These are phyloP conservation scores for Camelina hispida DNA, from an alignment of 345 rosid genomes.

Conservation along the genomic window DNA sequence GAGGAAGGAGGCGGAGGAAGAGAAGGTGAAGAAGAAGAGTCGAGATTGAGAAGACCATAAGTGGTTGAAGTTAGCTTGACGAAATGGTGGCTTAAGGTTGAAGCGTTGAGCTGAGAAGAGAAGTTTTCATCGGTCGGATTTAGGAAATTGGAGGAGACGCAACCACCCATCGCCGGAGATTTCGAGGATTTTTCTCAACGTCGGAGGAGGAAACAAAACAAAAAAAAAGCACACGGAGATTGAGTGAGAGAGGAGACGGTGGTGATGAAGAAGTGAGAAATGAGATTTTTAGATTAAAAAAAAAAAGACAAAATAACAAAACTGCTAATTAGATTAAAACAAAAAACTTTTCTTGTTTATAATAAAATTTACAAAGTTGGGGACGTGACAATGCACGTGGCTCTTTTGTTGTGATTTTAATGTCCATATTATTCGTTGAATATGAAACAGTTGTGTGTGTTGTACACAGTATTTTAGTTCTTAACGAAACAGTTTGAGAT, in stretches of 20 bases:
- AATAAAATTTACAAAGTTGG: not conserved
- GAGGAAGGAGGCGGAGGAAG: slow-evolving; percentile 38
- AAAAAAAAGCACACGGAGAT: not conserved
- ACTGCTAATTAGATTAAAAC: slow-evolving; percentile 2
- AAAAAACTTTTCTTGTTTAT: not conserved
- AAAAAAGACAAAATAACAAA: slow-evolving; percentile 11
- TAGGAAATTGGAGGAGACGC: slow-evolving; percentile 82
- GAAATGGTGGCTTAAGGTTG: slow-evolving; percentile 82
- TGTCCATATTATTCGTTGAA: slow-evolving; percentile 6
- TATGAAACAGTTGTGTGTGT: not conserved
- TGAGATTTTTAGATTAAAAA: too few relatives aligned
- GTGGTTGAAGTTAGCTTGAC: slow-evolving; percentile 94
- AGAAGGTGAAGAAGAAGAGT: slow-evolving; percentile 60
- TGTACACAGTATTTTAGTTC: too few relatives aligned
- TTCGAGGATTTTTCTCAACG: not conserved
- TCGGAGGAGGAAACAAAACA: not conserved
- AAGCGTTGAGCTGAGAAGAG: slow-evolving; percentile 59
- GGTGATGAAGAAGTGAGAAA: not conserved
- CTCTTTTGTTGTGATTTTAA: not conserved
- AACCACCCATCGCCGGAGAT: slow-evolving; percentile 60
- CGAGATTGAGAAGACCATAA: slow-evolving; percentile 89
- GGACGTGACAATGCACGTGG: slow-evolving; percentile 34
- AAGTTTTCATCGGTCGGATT: slow-evolving; percentile 64
- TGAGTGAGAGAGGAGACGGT: slow-evolving; percentile 32
- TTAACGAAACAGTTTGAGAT: too few relatives aligned